Conservation (phyloP, 176 grass and related monocot genomes). For the Poa pratensis region DNA sequence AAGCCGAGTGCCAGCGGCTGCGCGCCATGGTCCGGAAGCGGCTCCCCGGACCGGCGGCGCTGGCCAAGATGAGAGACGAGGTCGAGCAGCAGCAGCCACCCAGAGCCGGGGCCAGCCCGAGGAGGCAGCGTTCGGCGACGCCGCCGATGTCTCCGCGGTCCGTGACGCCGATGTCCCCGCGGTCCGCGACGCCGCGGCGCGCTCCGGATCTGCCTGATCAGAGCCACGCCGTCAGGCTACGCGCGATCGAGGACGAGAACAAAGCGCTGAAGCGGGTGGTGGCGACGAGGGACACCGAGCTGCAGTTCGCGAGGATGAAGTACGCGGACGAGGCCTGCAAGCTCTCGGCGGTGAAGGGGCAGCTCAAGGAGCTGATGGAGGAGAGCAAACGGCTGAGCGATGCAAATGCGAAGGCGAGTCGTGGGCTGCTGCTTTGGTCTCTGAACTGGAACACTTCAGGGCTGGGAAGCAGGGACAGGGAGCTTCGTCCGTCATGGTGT, state of each 20-base stretch:
- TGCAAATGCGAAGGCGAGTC: slow-evolving; percentile 55
- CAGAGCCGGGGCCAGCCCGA: slow-evolving; percentile 34
- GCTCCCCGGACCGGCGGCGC: slow-evolving; percentile 71
- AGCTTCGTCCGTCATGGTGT: slow-evolving; percentile 31
- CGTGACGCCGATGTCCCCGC: slow-evolving; percentile 36
- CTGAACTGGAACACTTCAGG: slow-evolving; percentile 78
- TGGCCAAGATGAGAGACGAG: slow-evolving; percentile 88
- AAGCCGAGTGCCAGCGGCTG: slow-evolving; percentile 83
- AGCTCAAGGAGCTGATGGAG: slow-evolving; percentile 50
- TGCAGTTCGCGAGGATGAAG: slow-evolving; percentile 56
- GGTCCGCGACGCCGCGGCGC: slow-evolving; percentile 40
- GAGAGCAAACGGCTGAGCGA: slow-evolving; percentile 41
- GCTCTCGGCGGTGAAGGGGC: slow-evolving; percentile 51
- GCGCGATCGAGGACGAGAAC: slow-evolving; percentile 80
- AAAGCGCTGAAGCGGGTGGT: slow-evolving; percentile 69
- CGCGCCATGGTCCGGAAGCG: slow-evolving; percentile 76
- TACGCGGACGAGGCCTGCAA: slow-evolving; percentile 60
- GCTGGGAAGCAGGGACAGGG: slow-evolving; percentile 40
- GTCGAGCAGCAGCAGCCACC: slow-evolving; percentile 38
- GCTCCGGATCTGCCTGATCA: slow-evolving; percentile 17
- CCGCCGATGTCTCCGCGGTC: slow-evolving; percentile 36
- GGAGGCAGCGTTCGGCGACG: slow-evolving; percentile 40
- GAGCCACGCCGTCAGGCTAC: slow-evolving; percentile 46
- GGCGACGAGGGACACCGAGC: slow-evolving; percentile 63
- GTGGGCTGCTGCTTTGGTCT: slow-evolving; percentile 72